Evolutionary conservation across 1,139 yeast genomes (phyloP).

Genomic region (Debaryomyces coudertii): DNA sequence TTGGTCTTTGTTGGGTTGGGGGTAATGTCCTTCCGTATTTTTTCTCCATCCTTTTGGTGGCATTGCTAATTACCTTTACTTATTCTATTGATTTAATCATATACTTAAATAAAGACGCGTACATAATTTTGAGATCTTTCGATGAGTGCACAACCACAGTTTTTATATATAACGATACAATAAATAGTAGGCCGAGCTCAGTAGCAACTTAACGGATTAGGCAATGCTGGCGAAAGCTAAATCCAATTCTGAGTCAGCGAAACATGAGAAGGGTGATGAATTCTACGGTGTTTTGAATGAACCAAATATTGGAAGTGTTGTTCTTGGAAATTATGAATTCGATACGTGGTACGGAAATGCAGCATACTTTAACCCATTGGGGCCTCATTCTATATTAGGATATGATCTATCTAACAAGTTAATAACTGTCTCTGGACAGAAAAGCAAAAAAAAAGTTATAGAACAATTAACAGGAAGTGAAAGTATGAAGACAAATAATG

Average conservation of each 20-base stretch:
- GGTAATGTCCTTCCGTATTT: slow-evolving; percentile 67
- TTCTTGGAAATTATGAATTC: slow-evolving; percentile 65
- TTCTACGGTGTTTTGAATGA: slow-evolving; percentile 62
- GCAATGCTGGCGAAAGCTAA: slow-evolving; percentile 3
- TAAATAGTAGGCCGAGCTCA: background rate
- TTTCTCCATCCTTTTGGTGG: slow-evolving; percentile 87
- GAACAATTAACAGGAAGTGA: slow-evolving; percentile 9
- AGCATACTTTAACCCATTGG: slow-evolving; percentile 59
- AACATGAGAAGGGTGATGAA: slow-evolving; percentile 21
- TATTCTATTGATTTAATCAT: background rate
- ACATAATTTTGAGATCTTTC: background rate
- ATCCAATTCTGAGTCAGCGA: slow-evolving; percentile 5
- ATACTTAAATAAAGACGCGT: slow-evolving; percentile 3
- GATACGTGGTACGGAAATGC: slow-evolving; percentile 87
- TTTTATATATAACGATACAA: background rate
- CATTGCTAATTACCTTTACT: slow-evolving; percentile 37
- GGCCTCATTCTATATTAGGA: slow-evolving; percentile 36
- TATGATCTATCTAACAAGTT: slow-evolving; percentile 19
- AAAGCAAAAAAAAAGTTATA: slow-evolving; percentile 29
- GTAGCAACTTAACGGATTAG: background rate
- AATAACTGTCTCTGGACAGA: slow-evolving; percentile 11
- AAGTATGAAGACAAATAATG: slow-evolving; percentile 6
- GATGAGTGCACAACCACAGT: background rate
- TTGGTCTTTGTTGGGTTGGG: slow-evolving; percentile 54
- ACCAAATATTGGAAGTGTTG: slow-evolving; percentile 66